A percentile compares a stretch with the other conserved stretches of the same genome.
Conservation (phyloP, 2,329 filamentous ascomycete genomes). For the Beauveria australis region DNA sequence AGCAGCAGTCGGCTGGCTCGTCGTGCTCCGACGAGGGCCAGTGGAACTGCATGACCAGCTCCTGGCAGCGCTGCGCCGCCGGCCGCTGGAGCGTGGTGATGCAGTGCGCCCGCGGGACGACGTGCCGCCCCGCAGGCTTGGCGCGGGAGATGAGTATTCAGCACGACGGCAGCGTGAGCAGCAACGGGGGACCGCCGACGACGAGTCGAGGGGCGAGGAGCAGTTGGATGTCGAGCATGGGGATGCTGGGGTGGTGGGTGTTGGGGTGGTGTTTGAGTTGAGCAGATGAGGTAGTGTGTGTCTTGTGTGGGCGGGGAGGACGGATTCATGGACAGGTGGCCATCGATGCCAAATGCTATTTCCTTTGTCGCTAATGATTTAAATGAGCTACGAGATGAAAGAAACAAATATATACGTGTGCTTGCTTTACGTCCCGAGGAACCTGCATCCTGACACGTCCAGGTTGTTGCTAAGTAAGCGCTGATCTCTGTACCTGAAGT, state of each 20-base stretch:
- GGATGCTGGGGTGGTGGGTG: background rate
- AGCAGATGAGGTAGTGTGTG: background rate
- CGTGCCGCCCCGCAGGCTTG: slow-evolving; percentile 35
- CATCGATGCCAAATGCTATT: background rate
- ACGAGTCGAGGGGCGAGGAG: background rate
- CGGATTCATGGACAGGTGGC: background rate
- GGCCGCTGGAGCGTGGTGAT: slow-evolving; percentile 39
- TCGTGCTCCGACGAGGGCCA: slow-evolving; percentile 39
- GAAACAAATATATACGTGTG: background rate
- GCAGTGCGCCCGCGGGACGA: slow-evolving; percentile 35
- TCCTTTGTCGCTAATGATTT: background rate
- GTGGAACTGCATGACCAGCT: slow-evolving; percentile 44
- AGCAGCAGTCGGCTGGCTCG: slow-evolving; percentile 26
- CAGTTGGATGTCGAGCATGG: background rate
- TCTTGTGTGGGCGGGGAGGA: too few relatives aligned
- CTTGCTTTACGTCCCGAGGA: too few relatives aligned
- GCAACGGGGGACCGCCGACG: background rate
- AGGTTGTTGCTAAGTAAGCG: too few relatives aligned
- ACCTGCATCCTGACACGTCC: too few relatives aligned
- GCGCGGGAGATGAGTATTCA: slow-evolving; percentile 32
- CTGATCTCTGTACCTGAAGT: too few relatives aligned
- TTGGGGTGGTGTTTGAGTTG: background rate
- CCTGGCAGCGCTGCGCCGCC: slow-evolving; percentile 42
- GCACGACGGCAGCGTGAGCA: slow-evolving; percentile 17
- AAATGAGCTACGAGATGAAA: background rate